These are phyloP conservation scores for Colletotrichum kahawae DNA, from an alignment of 2,329 filamentous ascomycete species.

Conservation along the genomic window DNA sequence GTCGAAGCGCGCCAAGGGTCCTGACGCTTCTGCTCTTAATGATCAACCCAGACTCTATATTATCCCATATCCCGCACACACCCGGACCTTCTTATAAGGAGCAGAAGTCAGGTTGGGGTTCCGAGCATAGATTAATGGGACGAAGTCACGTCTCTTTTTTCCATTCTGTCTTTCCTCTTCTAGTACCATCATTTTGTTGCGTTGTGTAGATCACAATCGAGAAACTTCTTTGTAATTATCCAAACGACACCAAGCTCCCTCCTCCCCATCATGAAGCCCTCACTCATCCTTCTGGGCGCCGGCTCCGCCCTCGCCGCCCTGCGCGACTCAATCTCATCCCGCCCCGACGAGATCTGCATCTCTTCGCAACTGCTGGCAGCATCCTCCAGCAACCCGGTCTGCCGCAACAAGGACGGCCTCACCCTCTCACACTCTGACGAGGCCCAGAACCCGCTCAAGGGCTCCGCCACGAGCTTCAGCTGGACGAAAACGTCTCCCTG, in stretches of 20 bases:
- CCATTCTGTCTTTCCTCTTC: not conserved
- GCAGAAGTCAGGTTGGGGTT: not conserved
- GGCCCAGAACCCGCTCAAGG: not conserved
- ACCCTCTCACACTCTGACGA: conserved; percentile 8
- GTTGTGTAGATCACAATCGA: conserved; percentile 16
- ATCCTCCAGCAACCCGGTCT: conserved; percentile 12
- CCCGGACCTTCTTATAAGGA: not conserved
- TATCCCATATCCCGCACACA: not conserved
- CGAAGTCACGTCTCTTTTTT: not conserved
- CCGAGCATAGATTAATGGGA: conserved; percentile 7
- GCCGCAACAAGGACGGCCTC: conserved; percentile 24
- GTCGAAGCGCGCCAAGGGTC: conserved; percentile 7
- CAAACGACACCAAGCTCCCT: not conserved
- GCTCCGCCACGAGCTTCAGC: not conserved
- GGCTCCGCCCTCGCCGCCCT: conserved; percentile 6
- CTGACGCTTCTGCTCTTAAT: not conserved
- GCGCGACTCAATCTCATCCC: conserved; percentile 18
- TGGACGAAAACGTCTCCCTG: conserved; percentile 14
- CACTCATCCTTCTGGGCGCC: not conserved
- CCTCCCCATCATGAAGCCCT: conserved; percentile 12
- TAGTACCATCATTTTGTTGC: not conserved
- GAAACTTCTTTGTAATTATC: not conserved
- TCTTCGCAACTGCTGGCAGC: conserved; percentile 21
- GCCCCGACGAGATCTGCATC: conserved; percentile 19
- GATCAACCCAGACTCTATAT: not conserved